Base-by-base conservation (phyloP, 495 filamentous ascomycete species). In the Bacidia rubella region DNA sequence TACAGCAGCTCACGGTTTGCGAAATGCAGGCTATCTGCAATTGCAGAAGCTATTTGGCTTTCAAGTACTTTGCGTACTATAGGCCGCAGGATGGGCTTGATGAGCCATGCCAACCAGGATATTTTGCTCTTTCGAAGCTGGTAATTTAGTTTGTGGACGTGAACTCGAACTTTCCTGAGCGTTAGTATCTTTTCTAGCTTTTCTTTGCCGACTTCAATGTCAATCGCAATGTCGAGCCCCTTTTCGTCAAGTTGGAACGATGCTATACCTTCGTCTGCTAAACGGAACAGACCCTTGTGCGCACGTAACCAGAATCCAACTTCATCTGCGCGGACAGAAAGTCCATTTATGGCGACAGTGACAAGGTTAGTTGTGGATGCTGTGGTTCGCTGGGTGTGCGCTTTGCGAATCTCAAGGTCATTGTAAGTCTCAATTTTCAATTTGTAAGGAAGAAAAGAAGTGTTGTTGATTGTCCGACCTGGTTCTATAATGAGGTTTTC, bases 401-500 rank as follows among this genome's bases (percentile, higher is more conserved):
- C 81, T 64, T 93, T 93, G 53, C 81, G 73, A 48, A 97, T 79
- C 55, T 92, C 85, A 39, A 97, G 70, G 60, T 93, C 83, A 58
- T 90, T 94, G 64, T 81, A 84, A 0, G 86, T 88, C 57, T 88
- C 80, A 35, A 95, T 68, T 38, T 83, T 80, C 50, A 95, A 73
- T 38, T 81, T 78, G 65, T 86, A 90, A 0, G 90, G 90, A 12
- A 95, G 77, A 75, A 97, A 95, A 0, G 88, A 95, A 2, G 83
- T 82, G 55, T 80, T 75, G 62, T 95, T 92, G 57, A 95, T 74
- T 2, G 87, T 92, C 27, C 70, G 73, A 20, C 90, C 90, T 0
- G 90, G 90, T 57, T 97, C 89, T 32, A 97, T 71, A 48, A 97
- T 83, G 38, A 97, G 71, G 52, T 92, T 95, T 59, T 95, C 90